phyloP scores from a whole-genome alignment of 352 stramenopile species.

The Phytophthora tubulina region DNA sequence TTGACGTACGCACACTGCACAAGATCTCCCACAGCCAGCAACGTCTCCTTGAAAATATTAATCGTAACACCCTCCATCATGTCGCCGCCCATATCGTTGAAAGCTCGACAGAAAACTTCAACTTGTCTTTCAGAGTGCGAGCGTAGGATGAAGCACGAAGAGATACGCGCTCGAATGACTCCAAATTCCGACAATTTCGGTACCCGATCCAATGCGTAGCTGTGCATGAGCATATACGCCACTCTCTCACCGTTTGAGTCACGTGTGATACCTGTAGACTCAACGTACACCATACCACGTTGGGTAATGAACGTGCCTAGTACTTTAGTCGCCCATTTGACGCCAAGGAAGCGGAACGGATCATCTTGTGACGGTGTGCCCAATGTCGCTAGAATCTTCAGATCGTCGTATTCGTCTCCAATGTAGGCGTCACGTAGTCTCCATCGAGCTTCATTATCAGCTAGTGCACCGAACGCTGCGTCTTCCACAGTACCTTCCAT shows the following conservation, averaged over 20 bases:
- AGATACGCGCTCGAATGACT: constrained; percentile 49
- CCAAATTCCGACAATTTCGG: constrained; percentile 42
- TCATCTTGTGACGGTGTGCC: constrained; percentile 36
- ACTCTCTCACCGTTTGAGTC: constrained; percentile 45
- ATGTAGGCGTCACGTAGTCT: constrained; percentile 49
- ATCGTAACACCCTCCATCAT: constrained; percentile 47
- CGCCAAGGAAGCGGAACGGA: constrained; percentile 53
- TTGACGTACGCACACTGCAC: constrained; percentile 66
- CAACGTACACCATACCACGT: constrained; percentile 51
- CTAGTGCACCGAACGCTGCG: constrained; percentile 41
- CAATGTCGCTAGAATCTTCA: constrained; percentile 48
- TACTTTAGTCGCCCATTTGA: constrained; percentile 50
- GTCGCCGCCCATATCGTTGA: constrained; percentile 53
- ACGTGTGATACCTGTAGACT: constrained; percentile 41
- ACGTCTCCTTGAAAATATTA: constrained; percentile 47
- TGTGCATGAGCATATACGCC: constrained; percentile 47
- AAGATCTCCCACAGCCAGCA: constrained; percentile 46
- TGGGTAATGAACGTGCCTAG: constrained; percentile 42
- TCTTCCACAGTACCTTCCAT: constrained; percentile 52
- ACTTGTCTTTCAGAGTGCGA: constrained; percentile 41
- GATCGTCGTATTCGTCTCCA: constrained; percentile 45
- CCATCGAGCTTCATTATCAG: constrained; percentile 46
- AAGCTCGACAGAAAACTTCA: constrained; percentile 62
- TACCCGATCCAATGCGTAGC: constrained; percentile 46
- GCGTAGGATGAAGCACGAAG: constrained; percentile 56